phyloP scores from a whole-genome alignment of 169 alveolate genomes.

The Plasmodium sp. region DNA sequence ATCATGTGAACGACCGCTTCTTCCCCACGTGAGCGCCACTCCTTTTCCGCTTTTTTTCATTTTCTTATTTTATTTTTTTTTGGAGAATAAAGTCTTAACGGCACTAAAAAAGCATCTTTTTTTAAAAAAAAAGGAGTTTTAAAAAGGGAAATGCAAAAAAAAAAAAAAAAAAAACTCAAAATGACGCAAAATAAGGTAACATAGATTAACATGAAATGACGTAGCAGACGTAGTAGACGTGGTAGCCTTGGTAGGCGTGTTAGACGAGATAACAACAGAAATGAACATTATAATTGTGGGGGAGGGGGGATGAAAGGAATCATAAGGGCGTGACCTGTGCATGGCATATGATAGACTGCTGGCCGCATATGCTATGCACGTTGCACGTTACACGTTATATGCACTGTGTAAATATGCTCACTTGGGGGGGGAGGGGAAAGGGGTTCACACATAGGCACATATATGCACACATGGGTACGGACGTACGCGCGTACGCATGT shows the following conservation, averaged over 20 bases:
- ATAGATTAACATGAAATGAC: neutral
- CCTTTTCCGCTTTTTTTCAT: neutral
- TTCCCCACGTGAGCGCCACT: neutral
- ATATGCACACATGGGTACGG: neutral
- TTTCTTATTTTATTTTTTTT: neutral
- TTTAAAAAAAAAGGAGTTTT: conserved; percentile 28
- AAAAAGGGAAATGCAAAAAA: conserved; percentile 21
- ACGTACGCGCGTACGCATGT: neutral
- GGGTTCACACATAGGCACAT: neutral
- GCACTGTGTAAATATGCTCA: neutral
- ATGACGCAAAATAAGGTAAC: conserved; percentile 11
- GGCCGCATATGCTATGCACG: neutral
- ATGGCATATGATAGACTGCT: neutral
- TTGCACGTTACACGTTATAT: neutral
- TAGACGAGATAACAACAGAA: neutral
- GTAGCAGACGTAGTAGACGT: neutral
- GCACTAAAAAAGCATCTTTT: conserved; percentile 68
- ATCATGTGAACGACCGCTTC: neutral
- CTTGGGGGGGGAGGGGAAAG: neutral
- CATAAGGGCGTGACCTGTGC: neutral
- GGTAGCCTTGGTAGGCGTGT: neutral
- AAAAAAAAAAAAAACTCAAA: conserved; percentile 13
- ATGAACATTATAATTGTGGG: neutral
- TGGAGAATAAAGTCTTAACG: conserved; percentile 19
- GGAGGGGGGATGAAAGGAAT: neutral